Base-by-base conservation (phyloP, 179 eudicot genomes). In the Silene coronaria region DNA sequence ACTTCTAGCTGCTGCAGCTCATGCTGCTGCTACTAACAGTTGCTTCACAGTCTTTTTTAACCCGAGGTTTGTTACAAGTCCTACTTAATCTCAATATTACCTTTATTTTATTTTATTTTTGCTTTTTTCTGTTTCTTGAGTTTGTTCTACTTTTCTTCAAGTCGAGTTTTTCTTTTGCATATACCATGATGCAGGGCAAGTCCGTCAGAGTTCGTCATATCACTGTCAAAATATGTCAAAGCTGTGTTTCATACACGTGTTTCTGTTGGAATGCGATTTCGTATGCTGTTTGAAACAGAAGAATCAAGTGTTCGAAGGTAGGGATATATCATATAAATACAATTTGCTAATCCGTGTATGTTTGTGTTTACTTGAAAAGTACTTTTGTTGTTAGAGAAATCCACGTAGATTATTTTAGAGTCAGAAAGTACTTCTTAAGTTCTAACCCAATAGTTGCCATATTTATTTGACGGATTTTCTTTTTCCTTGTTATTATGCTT, bases 231-330 rank as follows among this genome's bases (percentile, higher is more conserved):
- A 79, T 96, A 96, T 80, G 85, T 88, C 53, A 96, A 96, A 82
- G 97, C 99, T 75, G 97, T 89, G 75, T 93, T 83, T 86, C 97
- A 96, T 82, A 96, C 97, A 48, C 97, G 98, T 72, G 93, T 96
- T 73, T 93, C 99, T 76, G 97, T 96, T 73, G 99, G 99, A 76
- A 93, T 93, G 99, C 96, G 99, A 72, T 96, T 96, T 53, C 90
- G 99, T 42, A 96, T 96, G 99, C 91, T 93, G 78, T 96, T 96
- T 86, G 99, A 96, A 83, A 96, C 99, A 58, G 99, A 96, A 86
- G 99, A 96, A 84, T 96, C 99, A 69, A 93, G 97, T 80, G 99
- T 96, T 23, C 91, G 99, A 46, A 89, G 99, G 99, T 96, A 87
- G 6, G 48, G 12, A 61, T 59, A 45, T 12, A 11, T 45, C 51